A percentile compares a stretch with the other conserved stretches of the same genome.
These are phyloP conservation scores for Suillus lakei DNA, from an alignment of 768 basidiomycete genomes.

Conservation along the genomic window DNA sequence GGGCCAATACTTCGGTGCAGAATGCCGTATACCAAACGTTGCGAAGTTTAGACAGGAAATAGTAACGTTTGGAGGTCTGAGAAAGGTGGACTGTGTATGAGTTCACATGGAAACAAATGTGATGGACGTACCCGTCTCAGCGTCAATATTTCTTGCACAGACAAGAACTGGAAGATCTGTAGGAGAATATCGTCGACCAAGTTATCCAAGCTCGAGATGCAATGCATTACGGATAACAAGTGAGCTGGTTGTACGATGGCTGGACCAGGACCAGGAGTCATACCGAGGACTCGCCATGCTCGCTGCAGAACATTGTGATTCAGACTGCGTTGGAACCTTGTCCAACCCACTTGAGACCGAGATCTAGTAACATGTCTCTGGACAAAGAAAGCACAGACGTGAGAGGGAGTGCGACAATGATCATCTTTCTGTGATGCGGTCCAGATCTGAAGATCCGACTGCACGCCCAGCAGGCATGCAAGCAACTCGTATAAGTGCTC, in stretches of 20 bases:
- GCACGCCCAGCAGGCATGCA: background rate
- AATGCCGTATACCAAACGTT: constrained; percentile 29
- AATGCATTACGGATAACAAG: background rate
- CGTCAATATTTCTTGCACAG: constrained; percentile 23
- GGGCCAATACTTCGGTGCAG: constrained; percentile 26
- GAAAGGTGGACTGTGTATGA: background rate
- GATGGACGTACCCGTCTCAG: constrained; percentile 26
- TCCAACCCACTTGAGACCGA: background rate
- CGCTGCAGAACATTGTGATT: background rate
- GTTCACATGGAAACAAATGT: background rate
- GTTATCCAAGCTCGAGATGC: constrained; percentile 22
- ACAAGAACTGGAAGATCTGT: constrained; percentile 18
- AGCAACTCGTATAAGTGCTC: background rate
- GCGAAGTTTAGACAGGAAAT: constrained; percentile 28
- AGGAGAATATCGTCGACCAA: constrained; percentile 34
- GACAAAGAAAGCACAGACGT: background rate
- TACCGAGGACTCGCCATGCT: background rate
- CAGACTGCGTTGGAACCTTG: background rate
- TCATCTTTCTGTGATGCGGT: background rate
- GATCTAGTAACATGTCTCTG: background rate
- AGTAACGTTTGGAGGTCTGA: constrained; percentile 34
- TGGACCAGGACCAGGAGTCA: background rate
- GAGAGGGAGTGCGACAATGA: background rate
- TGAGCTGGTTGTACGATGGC: background rate
- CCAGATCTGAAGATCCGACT: background rate